phyloP scores from a whole-genome alignment of 495 filamentous ascomycete species.

The Aspergillus nanangensis region DNA sequence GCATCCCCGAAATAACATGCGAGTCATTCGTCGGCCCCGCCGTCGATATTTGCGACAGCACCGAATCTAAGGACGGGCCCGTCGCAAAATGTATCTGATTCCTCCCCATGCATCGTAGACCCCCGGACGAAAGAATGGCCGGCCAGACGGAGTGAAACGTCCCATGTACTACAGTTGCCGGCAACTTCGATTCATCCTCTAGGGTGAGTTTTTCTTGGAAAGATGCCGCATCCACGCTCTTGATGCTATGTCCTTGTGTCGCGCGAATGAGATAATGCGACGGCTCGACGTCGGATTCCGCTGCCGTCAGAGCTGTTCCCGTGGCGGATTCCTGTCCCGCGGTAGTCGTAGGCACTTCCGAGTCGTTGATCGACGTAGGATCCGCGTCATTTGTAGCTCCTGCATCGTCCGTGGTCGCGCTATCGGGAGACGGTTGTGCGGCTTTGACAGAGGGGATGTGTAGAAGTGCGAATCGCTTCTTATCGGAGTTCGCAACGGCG shows the following conservation, averaged over 20 bases:
- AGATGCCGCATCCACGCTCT: slow-evolving; percentile 59
- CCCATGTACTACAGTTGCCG: slow-evolving; percentile 72
- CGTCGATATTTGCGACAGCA: slow-evolving; percentile 18
- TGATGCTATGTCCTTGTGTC: slow-evolving; percentile 77
- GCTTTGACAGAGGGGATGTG: slow-evolving; percentile 33
- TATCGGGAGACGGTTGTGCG: slow-evolving; percentile 12
- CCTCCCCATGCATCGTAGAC: slow-evolving; percentile 72
- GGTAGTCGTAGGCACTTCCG: slow-evolving; percentile 4
- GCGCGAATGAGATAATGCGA: slow-evolving; percentile 84
- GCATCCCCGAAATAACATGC: slow-evolving; percentile 79
- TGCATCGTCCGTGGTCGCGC: slow-evolving; percentile 8
- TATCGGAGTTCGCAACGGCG: slow-evolving; percentile 75
- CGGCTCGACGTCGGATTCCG: slow-evolving; percentile 41
- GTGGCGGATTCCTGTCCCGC: slow-evolving; percentile 17
- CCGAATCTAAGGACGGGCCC: slow-evolving; percentile 49
- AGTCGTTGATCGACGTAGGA: slow-evolving; percentile 1
- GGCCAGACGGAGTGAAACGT: slow-evolving; percentile 77
- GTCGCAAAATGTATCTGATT: slow-evolving; percentile 86
- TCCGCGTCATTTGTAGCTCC: slow-evolving; percentile 10
- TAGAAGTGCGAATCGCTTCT: slow-evolving; percentile 77
- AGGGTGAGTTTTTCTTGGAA: slow-evolving; percentile 62
- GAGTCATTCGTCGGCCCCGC: slow-evolving; percentile 12
- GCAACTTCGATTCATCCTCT: slow-evolving; percentile 45
- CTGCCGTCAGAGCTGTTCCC: slow-evolving; percentile 26
- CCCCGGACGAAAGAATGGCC: slow-evolving; percentile 65